These are phyloP conservation scores for Mycosarcoma maydis DNA, from an alignment of 1,284 basidiomycete genomes.

Conservation along the genomic window DNA sequence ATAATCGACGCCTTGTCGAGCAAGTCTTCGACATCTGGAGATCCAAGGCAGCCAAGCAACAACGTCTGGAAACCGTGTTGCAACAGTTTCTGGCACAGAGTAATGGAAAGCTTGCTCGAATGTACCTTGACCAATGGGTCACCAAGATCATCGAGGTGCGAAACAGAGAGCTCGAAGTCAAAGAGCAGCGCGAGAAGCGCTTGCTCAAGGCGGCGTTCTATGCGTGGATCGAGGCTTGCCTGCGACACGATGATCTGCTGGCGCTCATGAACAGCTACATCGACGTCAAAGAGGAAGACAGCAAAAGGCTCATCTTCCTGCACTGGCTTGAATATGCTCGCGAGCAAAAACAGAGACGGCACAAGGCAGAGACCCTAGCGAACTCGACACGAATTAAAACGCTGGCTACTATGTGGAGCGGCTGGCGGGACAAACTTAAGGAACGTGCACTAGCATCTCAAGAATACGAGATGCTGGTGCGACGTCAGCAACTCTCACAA, in stretches of 20 bases:
- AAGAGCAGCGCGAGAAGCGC: constrained; percentile 24
- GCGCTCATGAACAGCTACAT: constrained; percentile 50
- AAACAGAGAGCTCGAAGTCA: constrained; percentile 31
- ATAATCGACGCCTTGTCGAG: constrained; percentile 13
- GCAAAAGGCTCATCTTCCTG: constrained; percentile 16
- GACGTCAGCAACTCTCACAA: constrained; percentile 32
- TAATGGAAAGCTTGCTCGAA: constrained; percentile 5
- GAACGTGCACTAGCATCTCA: constrained; percentile 27
- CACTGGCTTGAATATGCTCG: constrained; percentile 31
- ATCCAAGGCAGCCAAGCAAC: constrained; percentile 20
- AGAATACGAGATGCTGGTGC: constrained; percentile 48
- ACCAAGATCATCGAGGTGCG: constrained; percentile 41
- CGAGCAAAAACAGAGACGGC: constrained; percentile 14
- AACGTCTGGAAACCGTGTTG: constrained; percentile 10
- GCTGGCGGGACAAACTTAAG: constrained; percentile 32
- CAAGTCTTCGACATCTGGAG: constrained; percentile 42
- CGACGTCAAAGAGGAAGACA: constrained; percentile 50
- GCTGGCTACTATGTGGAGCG: constrained; percentile 3
- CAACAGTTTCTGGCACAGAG: constrained; percentile 8
- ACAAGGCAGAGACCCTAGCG: constrained; percentile 13
- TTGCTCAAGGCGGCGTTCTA: constrained; percentile 38
- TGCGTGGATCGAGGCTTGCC: constrained; percentile 47
- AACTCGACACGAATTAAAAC: background rate
- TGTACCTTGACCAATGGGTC: constrained; percentile 36
- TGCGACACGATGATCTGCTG: constrained; percentile 46